Evolutionary conservation across 495 filamentous ascomycete genomes (phyloP).

Genomic region (Tuber borchii): DNA sequence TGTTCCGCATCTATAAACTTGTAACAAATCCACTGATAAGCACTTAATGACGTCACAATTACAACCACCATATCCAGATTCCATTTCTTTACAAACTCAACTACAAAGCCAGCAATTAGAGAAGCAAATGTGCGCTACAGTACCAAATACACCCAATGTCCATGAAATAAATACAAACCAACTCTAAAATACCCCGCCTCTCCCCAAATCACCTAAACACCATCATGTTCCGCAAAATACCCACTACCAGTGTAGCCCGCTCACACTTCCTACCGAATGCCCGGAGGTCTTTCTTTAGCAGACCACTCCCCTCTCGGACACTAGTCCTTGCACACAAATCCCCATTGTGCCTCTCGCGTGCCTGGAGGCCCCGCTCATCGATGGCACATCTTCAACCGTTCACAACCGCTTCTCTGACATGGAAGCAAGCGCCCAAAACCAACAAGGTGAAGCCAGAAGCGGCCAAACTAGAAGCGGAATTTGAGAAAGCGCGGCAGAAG

Average conservation of each 20-base stretch:
- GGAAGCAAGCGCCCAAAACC: not conserved
- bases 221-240: not conserved
- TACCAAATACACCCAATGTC: not conserved
- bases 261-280: not conserved
- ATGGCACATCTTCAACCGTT: not conserved
- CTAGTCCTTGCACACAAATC: not conserved
- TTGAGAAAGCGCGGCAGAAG: conserved; percentile 44
- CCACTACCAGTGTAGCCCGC: not conserved
- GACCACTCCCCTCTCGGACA: not conserved
- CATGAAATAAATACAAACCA: not conserved
- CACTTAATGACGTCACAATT: not conserved
- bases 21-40: not conserved
- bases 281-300: not conserved
- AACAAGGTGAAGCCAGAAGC: not conserved
- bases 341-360: not conserved
- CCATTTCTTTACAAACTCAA: not conserved
- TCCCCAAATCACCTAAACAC: not conserved
- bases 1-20: not conserved
- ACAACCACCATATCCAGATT: not conserved
- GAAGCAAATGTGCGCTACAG: not conserved
- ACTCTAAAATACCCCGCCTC: not conserved
- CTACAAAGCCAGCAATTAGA: not conserved
- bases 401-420: not conserved
- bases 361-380: not conserved
- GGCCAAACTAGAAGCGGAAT: conserved; percentile 10